Evolutionary conservation across 495 filamentous ascomycete species (phyloP).

Genomic region (Trypethelium eluteriae): DNA sequence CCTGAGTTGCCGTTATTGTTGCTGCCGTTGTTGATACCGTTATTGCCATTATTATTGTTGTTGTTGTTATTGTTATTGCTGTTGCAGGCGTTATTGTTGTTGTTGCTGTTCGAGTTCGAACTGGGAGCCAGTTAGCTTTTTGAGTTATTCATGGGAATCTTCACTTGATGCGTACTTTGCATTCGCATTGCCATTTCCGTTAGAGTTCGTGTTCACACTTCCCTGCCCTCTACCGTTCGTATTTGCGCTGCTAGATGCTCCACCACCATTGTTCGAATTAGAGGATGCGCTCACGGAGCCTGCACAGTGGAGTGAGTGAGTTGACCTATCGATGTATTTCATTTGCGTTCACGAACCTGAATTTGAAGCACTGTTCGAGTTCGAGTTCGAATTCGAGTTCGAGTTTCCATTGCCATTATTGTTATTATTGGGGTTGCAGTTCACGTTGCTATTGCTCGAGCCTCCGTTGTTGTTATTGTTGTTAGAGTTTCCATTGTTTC

Average conservation of each 20-base stretch:
- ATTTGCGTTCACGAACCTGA: not conserved
- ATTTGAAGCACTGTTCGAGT: constrained; percentile 10
- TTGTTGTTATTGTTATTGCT: constrained; percentile 7
- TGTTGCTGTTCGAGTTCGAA: constrained; percentile 9
- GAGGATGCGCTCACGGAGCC: constrained; percentile 2
- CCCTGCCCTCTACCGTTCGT: not conserved
- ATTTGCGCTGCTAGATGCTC: constrained; percentile 5
- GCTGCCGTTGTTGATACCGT: not conserved
- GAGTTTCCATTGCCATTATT: not conserved
- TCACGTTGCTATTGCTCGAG: constrained; percentile 2
- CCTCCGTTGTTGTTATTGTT: not conserved
- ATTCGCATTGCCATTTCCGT: constrained; percentile 6
- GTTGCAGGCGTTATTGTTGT: not conserved
- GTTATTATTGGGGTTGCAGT: not conserved
- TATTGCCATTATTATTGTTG: not conserved
- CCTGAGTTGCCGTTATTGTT: not conserved
- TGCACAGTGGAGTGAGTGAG: not conserved
- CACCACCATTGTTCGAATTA: not conserved
- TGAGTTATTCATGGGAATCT: not conserved
- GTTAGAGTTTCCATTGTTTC: not conserved
- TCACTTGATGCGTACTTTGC: not conserved
- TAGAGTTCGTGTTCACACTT: constrained; percentile 3
- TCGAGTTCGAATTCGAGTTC: not conserved
- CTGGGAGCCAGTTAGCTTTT: not conserved
- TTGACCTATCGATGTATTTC: not conserved